Percentiles rank a stretch among this genome's conserved stretches.
Evolutionary conservation across 2,329 filamentous ascomycete genomes (phyloP).

Genomic region (Gliomastix tumulicola): DNA sequence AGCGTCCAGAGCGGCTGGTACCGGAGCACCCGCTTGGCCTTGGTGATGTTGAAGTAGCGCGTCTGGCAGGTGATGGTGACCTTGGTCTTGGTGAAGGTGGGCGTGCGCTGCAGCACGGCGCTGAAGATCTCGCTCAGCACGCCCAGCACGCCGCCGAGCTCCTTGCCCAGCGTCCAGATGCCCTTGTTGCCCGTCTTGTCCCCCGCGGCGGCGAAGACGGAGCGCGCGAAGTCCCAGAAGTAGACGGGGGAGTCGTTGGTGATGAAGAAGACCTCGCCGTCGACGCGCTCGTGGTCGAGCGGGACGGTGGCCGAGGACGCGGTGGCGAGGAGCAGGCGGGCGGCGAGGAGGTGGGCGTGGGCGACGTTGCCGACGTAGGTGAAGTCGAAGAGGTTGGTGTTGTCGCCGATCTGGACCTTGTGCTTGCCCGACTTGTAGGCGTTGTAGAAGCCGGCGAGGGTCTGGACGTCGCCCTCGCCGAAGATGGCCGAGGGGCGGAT

Average conservation of each 20-base stretch:
- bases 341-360: conserved; percentile 78
- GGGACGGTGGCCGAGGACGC: conserved; percentile 42
- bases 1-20: conserved; percentile 62
- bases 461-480: conserved; percentile 78
- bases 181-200: conserved; percentile 41
- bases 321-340: conserved; percentile 61
- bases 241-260: conserved; percentile 85
- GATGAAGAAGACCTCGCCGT: conserved; percentile 84
- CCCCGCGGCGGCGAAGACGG: conserved; percentile 64
- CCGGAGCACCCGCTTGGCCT: conserved; percentile 64
- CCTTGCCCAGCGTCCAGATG: conserved; percentile 47
- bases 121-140: conserved; percentile 45
- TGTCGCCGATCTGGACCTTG: conserved; percentile 71
- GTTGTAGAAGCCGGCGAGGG: conserved; percentile 66
- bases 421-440: conserved; percentile 64
- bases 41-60: conserved; percentile 69
- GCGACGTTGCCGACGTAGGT: conserved; percentile 58
- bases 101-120: conserved; percentile 39
- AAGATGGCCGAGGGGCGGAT: conserved; percentile 87
- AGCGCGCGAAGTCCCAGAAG: conserved; percentile 83
- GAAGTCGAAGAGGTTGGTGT: conserved; percentile 57
- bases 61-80: conserved; percentile 67
- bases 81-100: conserved; percentile 52
- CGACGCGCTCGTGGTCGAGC: conserved; percentile 66
- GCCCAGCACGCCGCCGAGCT: conserved; percentile 44